Evolutionary conservation across 306 rosid genomes (phyloP).

Genomic region (Fagus sylvatica): DNA sequence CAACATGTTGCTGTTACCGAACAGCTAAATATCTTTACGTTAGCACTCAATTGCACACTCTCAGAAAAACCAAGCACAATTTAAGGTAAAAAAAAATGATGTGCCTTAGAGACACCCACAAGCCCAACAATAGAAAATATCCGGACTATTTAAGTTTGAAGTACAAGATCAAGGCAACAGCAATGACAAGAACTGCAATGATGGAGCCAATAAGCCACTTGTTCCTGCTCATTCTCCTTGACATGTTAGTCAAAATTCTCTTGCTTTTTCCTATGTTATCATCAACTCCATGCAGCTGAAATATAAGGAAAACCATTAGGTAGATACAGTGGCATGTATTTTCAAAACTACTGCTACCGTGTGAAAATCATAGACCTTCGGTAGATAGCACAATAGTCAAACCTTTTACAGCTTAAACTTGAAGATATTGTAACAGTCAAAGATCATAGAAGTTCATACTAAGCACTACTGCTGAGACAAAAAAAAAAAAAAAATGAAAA

Average conservation of each 20-base stretch:
- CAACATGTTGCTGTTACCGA: constrained; percentile 34
- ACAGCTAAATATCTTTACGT: constrained; percentile 33
- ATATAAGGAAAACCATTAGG: constrained; percentile 24
- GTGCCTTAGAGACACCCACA: constrained; percentile 27
- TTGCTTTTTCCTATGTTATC: constrained; percentile 88
- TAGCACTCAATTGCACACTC: constrained; percentile 50
- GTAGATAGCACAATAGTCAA: not conserved
- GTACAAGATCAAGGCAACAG: constrained; percentile 64
- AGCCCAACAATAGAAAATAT: constrained; percentile 18
- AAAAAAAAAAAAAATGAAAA: too few relatives aligned
- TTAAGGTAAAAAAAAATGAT: constrained; percentile 11
- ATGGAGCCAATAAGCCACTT: constrained; percentile 73
- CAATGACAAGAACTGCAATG: constrained; percentile 62
- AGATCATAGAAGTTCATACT: not conserved
- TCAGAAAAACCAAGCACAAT: constrained; percentile 9
- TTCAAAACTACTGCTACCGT: constrained; percentile 3
- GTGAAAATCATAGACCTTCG: not conserved
- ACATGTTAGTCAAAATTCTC: constrained; percentile 65
- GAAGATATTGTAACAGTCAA: not conserved
- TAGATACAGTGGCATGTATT: constrained; percentile 6
- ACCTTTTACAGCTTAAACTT: not conserved
- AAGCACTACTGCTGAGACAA: not conserved
- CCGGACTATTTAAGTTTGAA: constrained; percentile 68
- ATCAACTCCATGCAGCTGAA: constrained; percentile 92
- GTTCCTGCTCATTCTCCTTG: constrained; percentile 84